A percentile compares a stretch with the other conserved stretches of the same genome.
Conservation (phyloP, 495 filamentous ascomycete genomes). For the Aspergillus coremiiformis region DNA sequence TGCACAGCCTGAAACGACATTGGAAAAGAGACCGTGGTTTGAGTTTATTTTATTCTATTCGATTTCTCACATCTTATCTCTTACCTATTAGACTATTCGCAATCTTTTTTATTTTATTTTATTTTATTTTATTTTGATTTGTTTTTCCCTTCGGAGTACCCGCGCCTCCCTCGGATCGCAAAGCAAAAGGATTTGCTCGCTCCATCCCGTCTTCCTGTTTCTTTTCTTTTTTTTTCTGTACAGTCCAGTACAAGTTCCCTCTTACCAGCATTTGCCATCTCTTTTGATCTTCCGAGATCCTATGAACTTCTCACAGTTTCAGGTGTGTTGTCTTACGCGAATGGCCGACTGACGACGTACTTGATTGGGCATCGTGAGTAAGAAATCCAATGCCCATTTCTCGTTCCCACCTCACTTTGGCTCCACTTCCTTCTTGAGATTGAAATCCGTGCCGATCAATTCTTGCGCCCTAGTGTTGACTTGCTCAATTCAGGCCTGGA, state of each 20-base stretch:
- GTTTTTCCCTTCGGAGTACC: too few relatives aligned
- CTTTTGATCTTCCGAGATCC: not conserved
- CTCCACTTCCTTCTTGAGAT: too few relatives aligned
- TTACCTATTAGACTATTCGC: not conserved
- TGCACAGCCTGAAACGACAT: not conserved
- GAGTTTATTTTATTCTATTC: conserved; percentile 17
- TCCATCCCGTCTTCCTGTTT: too few relatives aligned
- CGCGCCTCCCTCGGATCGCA: too few relatives aligned
- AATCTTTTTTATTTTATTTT: not conserved
- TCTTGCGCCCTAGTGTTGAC: not conserved
- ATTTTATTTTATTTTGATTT: conserved; percentile 8
- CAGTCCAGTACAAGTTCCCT: too few relatives aligned
- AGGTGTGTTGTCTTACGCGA: not conserved
- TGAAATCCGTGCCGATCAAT: conserved; percentile 8
- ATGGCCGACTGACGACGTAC: not conserved
- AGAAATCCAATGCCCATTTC: not conserved
- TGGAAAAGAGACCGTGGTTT: not conserved
- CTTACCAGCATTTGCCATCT: not conserved
- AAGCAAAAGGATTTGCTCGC: too few relatives aligned
- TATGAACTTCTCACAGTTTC: too few relatives aligned
- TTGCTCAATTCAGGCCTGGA: not conserved
- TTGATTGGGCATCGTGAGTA: not conserved
- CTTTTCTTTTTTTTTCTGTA: not conserved
- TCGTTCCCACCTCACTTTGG: not conserved
- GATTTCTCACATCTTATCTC: conserved; percentile 14